Base-by-base conservation (phyloP, 2,329 filamentous ascomycete genomes). In the Talaromyces amestolkiae region DNA sequence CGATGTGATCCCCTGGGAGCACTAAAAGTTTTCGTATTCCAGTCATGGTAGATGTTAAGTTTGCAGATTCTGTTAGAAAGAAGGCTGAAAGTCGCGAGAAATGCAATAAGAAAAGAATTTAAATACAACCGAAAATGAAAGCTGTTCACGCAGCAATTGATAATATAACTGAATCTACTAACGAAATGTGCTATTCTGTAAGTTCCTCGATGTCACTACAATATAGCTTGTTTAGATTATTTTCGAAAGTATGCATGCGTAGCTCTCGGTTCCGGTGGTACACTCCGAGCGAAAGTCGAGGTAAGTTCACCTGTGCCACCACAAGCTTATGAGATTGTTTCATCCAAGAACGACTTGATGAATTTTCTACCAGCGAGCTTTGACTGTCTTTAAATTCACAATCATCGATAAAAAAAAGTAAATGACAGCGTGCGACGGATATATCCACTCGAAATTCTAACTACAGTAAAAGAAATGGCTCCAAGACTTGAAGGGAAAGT, bases 401-500 rank as follows among this genome's bases (percentile, higher is more conserved):
- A 37, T 35, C 19, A 15, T 22, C 27, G 1, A 9, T 19, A 22
- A 8, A 5, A 56, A 9, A 56, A 22, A 22, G 22, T 37, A 37
- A 13, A 2, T 22, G n/a, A 56, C n/a, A 37, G n/a, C 53, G 13
- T 22, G 19, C 10, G 10, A 15, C 9, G 37, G n/a, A 37, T 17
- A 51, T 3, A 35, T 56, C 5, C n/a, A 9, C 5, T 37, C 19
- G n/a, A 1, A 37, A 13, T 37, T 22, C 3, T 24, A 11, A 51
- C 17, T 15, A 35, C 24, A 37, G 35, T 24, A 15, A 7, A 61
- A 49, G 41, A 64, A 24, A 68, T 68, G 67, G 7, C 68, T n/a
- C 68, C 70, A 58, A 73, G 76, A 13, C 69, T 80, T 9, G 72
- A 73, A 53, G 77, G 76, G 41, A 80, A 80, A 69, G 76, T 79